Conservation (phyloP, 495 filamentous ascomycete genomes). For the Xylaria palmicola region DNA sequence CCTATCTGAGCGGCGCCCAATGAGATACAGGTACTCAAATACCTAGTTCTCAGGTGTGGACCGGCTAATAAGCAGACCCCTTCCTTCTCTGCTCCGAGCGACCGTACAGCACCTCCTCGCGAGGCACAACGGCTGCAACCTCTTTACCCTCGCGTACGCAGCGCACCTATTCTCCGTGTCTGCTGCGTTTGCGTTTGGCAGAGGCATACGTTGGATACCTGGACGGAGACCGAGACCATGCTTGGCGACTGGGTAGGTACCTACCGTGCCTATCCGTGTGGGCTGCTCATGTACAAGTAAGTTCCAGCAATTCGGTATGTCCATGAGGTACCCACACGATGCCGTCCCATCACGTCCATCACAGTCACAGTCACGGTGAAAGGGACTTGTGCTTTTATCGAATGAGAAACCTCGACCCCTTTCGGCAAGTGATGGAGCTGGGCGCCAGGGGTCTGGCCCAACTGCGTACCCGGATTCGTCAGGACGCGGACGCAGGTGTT, state of each 20-base stretch:
- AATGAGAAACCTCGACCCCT: neutral
- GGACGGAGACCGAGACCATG: neutral
- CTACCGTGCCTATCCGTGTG: neutral
- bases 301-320: conserved; percentile 9
- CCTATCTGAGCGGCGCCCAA: no score
- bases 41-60: no score
- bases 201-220: neutral
- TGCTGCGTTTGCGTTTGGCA: no score
- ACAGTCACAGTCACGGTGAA: conserved; percentile 14
- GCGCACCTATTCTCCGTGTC: no score
- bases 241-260: no score
- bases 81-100: no score
- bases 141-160: neutral
- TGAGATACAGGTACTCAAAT: no score
- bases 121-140: no score
- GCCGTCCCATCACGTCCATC: conserved; percentile 23
- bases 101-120: no score
- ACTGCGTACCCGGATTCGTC: conserved; percentile 11
- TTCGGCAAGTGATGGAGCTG: neutral
- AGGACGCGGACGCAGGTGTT: neutral
- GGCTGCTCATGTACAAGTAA: neutral
- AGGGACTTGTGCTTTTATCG: neutral
- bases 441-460: neutral
- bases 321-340: neutral
- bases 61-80: no score